Evolutionary conservation across 1,284 basidiomycete species (phyloP).

Genomic region (Meira nashicola): DNA sequence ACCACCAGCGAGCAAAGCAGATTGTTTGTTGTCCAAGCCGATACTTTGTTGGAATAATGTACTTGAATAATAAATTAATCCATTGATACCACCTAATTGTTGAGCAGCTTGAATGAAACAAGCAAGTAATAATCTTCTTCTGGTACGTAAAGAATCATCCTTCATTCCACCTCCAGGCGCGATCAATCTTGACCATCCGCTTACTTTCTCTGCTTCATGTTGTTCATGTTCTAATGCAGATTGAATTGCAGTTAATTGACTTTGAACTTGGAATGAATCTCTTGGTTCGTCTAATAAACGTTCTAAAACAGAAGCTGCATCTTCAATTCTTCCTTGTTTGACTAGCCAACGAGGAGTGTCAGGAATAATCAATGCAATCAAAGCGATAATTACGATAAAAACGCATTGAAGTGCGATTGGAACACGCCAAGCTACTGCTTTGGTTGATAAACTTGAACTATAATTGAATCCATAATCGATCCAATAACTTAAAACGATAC

Average conservation of each 20-base stretch:
- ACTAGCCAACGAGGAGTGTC: conserved; percentile 10
- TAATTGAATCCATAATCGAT: conserved; percentile 11
- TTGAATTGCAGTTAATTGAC: conserved; percentile 7
- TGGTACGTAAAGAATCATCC: conserved; percentile 7
- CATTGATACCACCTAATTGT: conserved; percentile 13
- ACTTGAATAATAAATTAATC: conserved; percentile 11
- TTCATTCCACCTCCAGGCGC: not conserved
- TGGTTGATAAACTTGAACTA: not conserved
- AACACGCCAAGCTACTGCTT: conserved; percentile 6
- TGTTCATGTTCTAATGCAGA: conserved; percentile 4
- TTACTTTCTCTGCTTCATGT: conserved; percentile 8
- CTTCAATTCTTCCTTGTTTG: not conserved
- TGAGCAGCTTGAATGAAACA: conserved; percentile 14
- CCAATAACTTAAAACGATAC: conserved; percentile 14
- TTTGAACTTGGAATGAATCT: not conserved
- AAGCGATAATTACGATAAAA: conserved; percentile 9
- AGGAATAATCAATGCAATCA: conserved; percentile 9
- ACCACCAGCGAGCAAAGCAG: conserved; percentile 6
- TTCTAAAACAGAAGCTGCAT: conserved; percentile 7
- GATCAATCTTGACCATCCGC: conserved; percentile 2
- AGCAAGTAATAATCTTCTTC: conserved; percentile 6
- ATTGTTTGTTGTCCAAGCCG: conserved; percentile 1
- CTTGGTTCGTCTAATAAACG: not conserved
- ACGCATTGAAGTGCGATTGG: conserved; percentile 12
- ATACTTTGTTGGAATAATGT: conserved; percentile 8